Evolutionary conservation across 768 basidiomycete genomes (phyloP), one percentile per base, ranked within the genome.

Genomic region (Lactifluus piperatus): DNA sequence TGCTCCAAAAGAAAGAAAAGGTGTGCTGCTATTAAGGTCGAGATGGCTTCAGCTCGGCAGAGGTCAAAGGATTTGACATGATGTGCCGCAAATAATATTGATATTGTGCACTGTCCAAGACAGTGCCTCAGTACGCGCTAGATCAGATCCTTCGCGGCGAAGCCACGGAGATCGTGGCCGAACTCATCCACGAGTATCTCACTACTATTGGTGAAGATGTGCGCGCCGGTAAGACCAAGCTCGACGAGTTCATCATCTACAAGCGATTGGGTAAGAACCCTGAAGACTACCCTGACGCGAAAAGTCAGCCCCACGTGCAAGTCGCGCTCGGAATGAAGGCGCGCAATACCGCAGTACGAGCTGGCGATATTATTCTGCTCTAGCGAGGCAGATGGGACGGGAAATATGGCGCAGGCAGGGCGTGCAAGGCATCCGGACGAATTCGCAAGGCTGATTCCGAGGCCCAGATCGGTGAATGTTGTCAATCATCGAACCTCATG

Each of bases 1-100:
- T n/a, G n/a, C n/a, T n/a, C n/a, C n/a, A n/a, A n/a, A 99, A 70
- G 98, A 68, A 99, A 99, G 81, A 99, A 99, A 78, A 98, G 98
- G 73, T 99, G 98, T 65, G 97, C 97, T 0, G 97, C 97, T 0
- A 77, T 97, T 70, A 97, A 97, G 74, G 84, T 97, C 41, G 91
- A 66, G 91, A 93, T 62, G 84, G 84, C 29, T 79, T 80, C 0
- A 79, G 81, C 0, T 83, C 81, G 14, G n/a, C n/a, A n/a, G n/a
- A n/a, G n/a, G n/a, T n/a, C n/a, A n/a, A n/a, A n/a, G n/a, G n/a
- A n/a, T n/a, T 99, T 24, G 97, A 99, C 73, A 98, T 99, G 97
- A 98, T 97, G 72, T 84, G 97, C 46, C 78, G 97, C 77, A 97
- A 99, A 70, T 99, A 92, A 71, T 94, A 88, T 62, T n/a, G n/a